Evolutionary conservation across 768 basidiomycete species (phyloP).

Genomic region (Pleurotus giganteus): DNA sequence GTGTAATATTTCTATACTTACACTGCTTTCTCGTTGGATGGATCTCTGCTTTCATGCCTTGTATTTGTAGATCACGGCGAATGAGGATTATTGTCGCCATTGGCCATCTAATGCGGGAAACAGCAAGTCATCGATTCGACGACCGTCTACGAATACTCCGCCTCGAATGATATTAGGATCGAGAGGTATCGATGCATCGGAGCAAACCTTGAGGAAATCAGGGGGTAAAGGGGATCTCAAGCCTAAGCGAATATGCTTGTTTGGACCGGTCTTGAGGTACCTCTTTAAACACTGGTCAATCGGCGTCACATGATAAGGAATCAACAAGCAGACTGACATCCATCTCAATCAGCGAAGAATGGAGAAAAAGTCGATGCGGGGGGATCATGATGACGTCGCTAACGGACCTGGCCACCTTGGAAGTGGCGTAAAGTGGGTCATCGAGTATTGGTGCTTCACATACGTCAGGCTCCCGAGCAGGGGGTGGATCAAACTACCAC

Average conservation of each 20-base stretch:
- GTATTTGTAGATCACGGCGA: no score
- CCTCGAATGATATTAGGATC: slow-evolving; percentile 35
- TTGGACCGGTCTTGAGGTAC: slow-evolving; percentile 40
- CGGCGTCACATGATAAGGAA: slow-evolving; percentile 6
- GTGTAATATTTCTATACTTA: not conserved
- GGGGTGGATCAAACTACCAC: slow-evolving; percentile 10
- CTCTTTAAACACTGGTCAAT: slow-evolving; percentile 33
- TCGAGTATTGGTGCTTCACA: slow-evolving; percentile 66
- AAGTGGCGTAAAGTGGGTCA: slow-evolving; percentile 50
- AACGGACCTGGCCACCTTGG: slow-evolving; percentile 24
- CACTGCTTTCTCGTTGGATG: not conserved
- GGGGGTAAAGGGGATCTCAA: slow-evolving; percentile 56
- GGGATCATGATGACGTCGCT: slow-evolving; percentile 28
- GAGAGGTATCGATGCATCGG: slow-evolving; percentile 41
- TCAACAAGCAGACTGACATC: slow-evolving; percentile 54
- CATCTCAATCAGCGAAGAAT: slow-evolving; percentile 38
- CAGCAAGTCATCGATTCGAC: slow-evolving; percentile 27
- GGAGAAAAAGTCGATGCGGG: slow-evolving; percentile 54
- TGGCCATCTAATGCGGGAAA: slow-evolving; percentile 37
- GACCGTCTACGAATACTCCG: slow-evolving; percentile 46
- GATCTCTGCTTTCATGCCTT: no score
- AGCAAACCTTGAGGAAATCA: slow-evolving; percentile 54
- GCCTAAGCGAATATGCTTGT: slow-evolving; percentile 49
- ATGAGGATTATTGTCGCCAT: slow-evolving; percentile 20
- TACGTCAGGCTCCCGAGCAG: not conserved